Evolutionary conservation across 164 flowering plant genomes (phyloP).

Genomic region (Macadamia integrifolia): DNA sequence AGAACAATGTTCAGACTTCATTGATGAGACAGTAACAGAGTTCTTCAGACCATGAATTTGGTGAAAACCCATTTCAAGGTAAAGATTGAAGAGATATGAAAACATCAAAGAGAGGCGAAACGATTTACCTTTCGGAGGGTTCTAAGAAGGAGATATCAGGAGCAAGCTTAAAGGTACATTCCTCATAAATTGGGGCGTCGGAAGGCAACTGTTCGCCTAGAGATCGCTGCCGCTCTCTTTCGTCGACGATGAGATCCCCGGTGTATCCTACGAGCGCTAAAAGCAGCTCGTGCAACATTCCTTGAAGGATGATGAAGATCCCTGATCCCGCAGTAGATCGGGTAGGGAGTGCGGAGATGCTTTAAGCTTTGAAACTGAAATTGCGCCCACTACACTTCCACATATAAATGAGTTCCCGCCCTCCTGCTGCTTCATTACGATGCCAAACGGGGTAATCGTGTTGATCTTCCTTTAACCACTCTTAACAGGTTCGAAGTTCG

Average conservation of each 20-base stretch:
- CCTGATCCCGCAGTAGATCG: background rate
- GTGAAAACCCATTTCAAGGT: too few species aligned
- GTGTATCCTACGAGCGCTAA: slow-evolving; percentile 82
- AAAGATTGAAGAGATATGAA: too few species aligned
- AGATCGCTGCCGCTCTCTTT: slow-evolving; percentile 52
- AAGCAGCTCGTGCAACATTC: slow-evolving; percentile 79
- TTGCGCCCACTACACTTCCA: too few species aligned
- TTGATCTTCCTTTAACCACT: too few species aligned
- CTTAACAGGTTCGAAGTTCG: too few species aligned
- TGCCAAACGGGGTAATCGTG: too few species aligned
- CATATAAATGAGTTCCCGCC: too few species aligned
- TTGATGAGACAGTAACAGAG: too few species aligned
- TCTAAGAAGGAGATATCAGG: slow-evolving; percentile 78
- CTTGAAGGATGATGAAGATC: background rate
- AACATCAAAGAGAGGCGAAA: background rate
- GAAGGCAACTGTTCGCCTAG: slow-evolving; percentile 32
- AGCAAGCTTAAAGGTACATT: slow-evolving; percentile 78
- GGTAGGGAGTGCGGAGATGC: background rate
- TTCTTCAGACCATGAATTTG: background rate
- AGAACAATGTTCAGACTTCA: too few species aligned
- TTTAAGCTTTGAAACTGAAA: background rate
- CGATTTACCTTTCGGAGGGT: slow-evolving; percentile 55
- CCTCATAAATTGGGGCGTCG: slow-evolving; percentile 42
- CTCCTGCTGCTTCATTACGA: too few species aligned
- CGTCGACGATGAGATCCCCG: slow-evolving; percentile 90